Base-by-base conservation (phyloP, 495 filamentous ascomycete genomes). In the Platismatia glauca region DNA sequence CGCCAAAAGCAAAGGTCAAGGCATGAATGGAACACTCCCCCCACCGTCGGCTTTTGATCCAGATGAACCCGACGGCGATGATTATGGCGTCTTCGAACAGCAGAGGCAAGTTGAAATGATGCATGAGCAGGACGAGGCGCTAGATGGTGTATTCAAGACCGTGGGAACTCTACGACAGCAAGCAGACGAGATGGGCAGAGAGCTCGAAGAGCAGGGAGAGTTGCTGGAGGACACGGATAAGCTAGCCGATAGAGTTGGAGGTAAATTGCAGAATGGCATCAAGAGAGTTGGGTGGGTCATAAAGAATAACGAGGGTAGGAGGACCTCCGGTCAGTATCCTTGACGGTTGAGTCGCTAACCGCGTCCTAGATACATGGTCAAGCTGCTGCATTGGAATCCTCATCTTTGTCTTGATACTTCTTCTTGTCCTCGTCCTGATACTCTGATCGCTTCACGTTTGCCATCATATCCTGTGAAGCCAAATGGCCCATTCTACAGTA, bases 151-250 rank as follows among this genome's bases (percentile, higher is more conserved):
- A 48, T 96, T 90, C 70, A 83, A 84, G 67, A 97, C 94, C 3
- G 94, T 98, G 41, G 92, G 90, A 0, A 96, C 89, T 69, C 71
- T 98, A 69, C 77, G 91, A 58, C 79, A 87, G 72, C 93, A 97
- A 79, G 95, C 95, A 20, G 84, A 94, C 75, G 86, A 88, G 65
- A 97, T 98, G 93, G 92, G 92, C 11, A 77, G 93, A 59, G 94
- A 98, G 75, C 77, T 98, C 55, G 95, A 96, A 73, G 93, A 97
- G 73, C 94, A 98, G 80, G 81, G 77, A 27, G 87, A 89, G 70
- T 77, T 90, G 75, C 78, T 98, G 56, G 86, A 90, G 60, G 84
- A 87, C 59, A 86, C 91, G 57, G 91, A 97, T 76, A 81, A 77
- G 7, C 71, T 96, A 63, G 88, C 88, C 13, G 92, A 96, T 71